Evolutionary conservation across 2,329 filamentous ascomycete species (phyloP).

Genomic region (Exophiala mesophila): DNA sequence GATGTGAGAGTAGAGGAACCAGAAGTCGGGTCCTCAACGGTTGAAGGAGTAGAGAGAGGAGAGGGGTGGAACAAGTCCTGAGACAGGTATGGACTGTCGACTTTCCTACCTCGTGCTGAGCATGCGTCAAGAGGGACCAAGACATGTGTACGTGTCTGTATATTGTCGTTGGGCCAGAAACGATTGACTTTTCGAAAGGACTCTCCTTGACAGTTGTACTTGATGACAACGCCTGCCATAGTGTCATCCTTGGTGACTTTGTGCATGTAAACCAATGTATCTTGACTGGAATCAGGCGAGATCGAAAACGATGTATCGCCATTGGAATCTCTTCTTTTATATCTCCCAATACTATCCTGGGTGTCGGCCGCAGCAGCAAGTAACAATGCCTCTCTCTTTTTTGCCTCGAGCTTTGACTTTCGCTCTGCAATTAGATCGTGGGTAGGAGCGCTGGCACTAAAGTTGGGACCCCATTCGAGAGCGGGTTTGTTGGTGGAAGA

Average conservation of each 20-base stretch:
- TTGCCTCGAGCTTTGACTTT: conserved; percentile 43
- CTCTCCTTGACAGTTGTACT: conserved; percentile 80
- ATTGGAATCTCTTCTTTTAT: conserved; percentile 44
- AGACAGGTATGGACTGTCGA: conserved; percentile 23
- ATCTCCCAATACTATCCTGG: conserved; percentile 34
- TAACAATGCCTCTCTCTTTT: conserved; percentile 44
- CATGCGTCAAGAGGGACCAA: conserved; percentile 87
- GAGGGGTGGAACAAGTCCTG: conserved; percentile 13
- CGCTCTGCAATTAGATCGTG: conserved; percentile 41
- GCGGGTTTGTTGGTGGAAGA: conserved; percentile 11
- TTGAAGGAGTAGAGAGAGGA: neutral
- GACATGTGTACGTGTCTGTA: conserved; percentile 76
- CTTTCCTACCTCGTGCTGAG: conserved; percentile 55
- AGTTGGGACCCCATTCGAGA: conserved; percentile 39
- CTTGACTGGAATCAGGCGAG: conserved; percentile 50
- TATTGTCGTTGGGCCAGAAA: conserved; percentile 88
- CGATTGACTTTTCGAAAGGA: conserved; percentile 82
- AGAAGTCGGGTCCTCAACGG: neutral
- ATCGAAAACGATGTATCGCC: conserved; percentile 31
- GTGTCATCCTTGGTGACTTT: conserved; percentile 78
- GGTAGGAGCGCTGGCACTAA: conserved; percentile 2
- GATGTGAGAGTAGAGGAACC: conserved; percentile 11
- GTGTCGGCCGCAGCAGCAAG: conserved; percentile 39
- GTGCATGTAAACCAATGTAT: conserved; percentile 84
- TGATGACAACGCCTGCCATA: conserved; percentile 83